These are phyloP conservation scores for Eimeria falciformis DNA, from an alignment of 169 alveolate genomes.

Conservation along the genomic window DNA sequence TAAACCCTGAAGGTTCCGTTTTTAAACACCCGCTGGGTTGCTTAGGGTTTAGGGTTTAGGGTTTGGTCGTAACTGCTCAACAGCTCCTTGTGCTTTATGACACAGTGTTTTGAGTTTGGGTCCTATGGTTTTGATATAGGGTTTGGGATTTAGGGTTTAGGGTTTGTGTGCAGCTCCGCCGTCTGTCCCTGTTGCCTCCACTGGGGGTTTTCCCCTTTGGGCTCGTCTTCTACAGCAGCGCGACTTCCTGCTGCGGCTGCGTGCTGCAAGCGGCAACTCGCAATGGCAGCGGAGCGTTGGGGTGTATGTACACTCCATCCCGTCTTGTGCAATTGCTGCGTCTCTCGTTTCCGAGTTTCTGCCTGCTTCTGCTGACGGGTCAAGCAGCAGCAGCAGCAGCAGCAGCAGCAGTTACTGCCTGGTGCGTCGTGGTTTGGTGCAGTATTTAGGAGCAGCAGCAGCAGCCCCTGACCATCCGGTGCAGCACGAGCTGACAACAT, in stretches of 20 bases:
- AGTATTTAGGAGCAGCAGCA: neutral
- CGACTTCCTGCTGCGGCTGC: slow-evolving; percentile 7
- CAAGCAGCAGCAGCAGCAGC: neutral
- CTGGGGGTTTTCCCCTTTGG: slow-evolving; percentile 72
- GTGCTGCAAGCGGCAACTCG: neutral
- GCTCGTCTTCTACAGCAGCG: slow-evolving; percentile 58
- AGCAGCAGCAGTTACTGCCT: neutral
- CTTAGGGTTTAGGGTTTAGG: neutral
- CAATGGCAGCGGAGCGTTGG: neutral
- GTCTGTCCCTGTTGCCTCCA: slow-evolving; percentile 57
- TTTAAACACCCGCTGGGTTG: neutral
- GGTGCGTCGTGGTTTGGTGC: neutral
- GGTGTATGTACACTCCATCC: neutral
- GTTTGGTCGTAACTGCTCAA: too few relatives aligned
- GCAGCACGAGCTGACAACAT: neutral
- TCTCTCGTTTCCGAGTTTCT: neutral
- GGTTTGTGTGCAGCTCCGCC: slow-evolving; percentile 75
- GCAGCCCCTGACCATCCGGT: neutral
- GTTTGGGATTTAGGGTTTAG: neutral
- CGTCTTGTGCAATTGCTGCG: neutral
- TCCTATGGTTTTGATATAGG: neutral
- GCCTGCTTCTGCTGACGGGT: neutral
- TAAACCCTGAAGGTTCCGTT: too few relatives aligned
- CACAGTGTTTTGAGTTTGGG: too few relatives aligned
- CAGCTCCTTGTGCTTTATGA: too few relatives aligned